Evolutionary conservation across 176 grass and related monocot species (phyloP), one percentile per base, ranked within the genome.

Genomic region (Hordeum marinum): DNA sequence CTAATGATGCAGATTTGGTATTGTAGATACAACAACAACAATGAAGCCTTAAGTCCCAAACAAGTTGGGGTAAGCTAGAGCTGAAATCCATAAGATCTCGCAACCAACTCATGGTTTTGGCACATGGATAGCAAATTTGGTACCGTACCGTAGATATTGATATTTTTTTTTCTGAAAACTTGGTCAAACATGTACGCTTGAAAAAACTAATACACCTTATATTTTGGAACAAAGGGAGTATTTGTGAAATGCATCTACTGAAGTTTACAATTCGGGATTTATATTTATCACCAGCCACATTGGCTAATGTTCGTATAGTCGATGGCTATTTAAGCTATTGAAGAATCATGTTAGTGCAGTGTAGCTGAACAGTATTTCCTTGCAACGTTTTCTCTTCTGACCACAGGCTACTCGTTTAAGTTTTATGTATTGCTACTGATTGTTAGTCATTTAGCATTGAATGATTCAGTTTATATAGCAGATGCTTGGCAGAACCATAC

Each of bases 231-330:
- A 3, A 3, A 34, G 32, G 32, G 32, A 24, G 12, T 42, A 64
- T 17, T 66, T 72, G 9, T 5, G 66, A 50, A 83, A 61, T 82
- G 5, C 36, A 62, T 41, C 26, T 32, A 40, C 48, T 32, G 5
- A 74, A 74, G 15, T 78, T 70, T 67, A 9, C 66, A 65, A 42
- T 67, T 40, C 40, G 11, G 64, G 21, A 66, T 78, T 69, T 8
- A 21, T 78, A 83, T 59, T 57, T 39, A 60, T 31, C 26, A 25
- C 1, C 7, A 3, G 13, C 60, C 17, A 87, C n/a, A 87, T 24
- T 76, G 17, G 62, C 23, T 84, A 82, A 54, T 87, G 29, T 80
- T 61, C 62, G 80, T 76, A 14, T 61, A 84, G 1, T 70, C n/a
- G 46, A 80, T 52, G 68, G 40, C 59, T 71, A 41, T 26, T 66